A percentile compares a stretch with the other conserved stretches of the same genome.
These are phyloP conservation scores for Bruguiera parviflora DNA, from an alignment of 345 rosid species.

Conservation along the genomic window DNA sequence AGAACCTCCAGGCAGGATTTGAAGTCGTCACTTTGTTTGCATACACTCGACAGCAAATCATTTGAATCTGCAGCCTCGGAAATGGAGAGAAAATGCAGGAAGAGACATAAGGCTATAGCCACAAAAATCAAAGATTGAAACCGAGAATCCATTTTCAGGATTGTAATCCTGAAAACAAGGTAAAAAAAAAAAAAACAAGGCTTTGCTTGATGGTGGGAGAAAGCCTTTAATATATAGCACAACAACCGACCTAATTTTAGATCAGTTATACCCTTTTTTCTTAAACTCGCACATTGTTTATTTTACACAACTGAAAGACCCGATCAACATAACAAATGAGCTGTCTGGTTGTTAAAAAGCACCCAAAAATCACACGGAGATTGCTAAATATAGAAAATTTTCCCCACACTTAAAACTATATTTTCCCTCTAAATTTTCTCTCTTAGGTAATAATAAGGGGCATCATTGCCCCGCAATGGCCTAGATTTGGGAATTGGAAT, in stretches of 20 bases:
- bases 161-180: not conserved
- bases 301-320: not conserved
- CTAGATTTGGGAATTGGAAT: too few relatives aligned
- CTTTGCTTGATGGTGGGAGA: not conserved
- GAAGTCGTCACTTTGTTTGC: too few relatives aligned
- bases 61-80: not conserved
- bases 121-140: not conserved
- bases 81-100: not conserved
- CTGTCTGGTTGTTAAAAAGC: not conserved
- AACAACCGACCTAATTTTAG: not conserved
- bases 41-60: not conserved
- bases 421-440: too few relatives aligned
- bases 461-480: too few relatives aligned
- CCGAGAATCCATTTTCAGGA: not conserved
- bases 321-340: not conserved
- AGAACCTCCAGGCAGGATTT: too few relatives aligned
- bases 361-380: too few relatives aligned
- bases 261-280: too few relatives aligned
- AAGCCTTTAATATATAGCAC: not conserved
- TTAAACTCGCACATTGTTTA: not conserved
- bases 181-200: not conserved
- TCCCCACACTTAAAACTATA: too few relatives aligned
- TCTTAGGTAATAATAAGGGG: too few relatives aligned
- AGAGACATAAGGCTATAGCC: not conserved
- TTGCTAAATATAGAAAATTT: too few relatives aligned